Base-by-base conservation (phyloP, 805 yeast genomes). In the Candida boleticola region DNA sequence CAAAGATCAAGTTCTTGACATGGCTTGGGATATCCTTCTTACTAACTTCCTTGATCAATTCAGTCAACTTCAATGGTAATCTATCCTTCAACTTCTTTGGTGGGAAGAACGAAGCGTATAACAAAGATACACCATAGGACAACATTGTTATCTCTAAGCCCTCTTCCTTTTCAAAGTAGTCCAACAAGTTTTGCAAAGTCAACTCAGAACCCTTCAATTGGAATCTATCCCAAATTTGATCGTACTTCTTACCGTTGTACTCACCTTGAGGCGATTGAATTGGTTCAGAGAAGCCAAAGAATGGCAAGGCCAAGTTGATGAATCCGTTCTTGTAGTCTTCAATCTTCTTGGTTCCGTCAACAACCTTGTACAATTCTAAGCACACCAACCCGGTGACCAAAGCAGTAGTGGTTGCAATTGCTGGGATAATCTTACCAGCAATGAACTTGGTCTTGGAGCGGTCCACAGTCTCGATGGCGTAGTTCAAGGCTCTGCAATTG, bases 341-440 rank as follows among this genome's bases (percentile, higher is more conserved):
- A 52, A 92, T 76, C 51, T 83, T 82, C 29, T 73, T 76, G 57
- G 83, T 80, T 13, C 77, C 77, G 56, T 84, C 95, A 35, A 81
- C 87, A 49, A 93, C 92, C 71, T 93, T 93, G 73, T 87, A 86
- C 44, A 92, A 73, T 67, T 93, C 99, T 51, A 93, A 70, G 56
- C 95, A 87, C 19, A 89, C 95, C 56, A 93, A 74, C 37, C 99
- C 99, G 5, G 99, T 88, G 18, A 93, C 99, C 52, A 90, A 71
- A 7, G 97, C 95, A n/a, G 99, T 93, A 1, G 99, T 93, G 2
- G 99, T 93, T 29, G 99, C 99, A 71, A 93, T 93, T 17, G 99
- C 99, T 13, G 99, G 99, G 52, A 93, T 93, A 52, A 93, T 93
- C 66, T 95, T 83, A 37, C 99, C 99, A 5, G 99, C 99, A 62